Conservation (phyloP, 2,329 filamentous ascomycete species). For the Polychaeton citri region DNA sequence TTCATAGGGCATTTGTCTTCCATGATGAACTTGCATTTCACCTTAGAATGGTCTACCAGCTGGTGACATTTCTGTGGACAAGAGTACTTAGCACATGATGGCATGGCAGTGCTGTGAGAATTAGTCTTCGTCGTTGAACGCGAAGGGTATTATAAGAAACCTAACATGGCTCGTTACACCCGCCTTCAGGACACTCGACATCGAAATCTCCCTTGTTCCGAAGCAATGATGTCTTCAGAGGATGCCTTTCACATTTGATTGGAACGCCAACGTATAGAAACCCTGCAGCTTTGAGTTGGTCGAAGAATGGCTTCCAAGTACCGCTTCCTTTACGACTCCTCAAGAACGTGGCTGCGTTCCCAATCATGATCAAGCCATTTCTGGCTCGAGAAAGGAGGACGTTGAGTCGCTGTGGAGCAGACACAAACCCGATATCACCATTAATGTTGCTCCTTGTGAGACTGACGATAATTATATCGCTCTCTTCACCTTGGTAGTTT, state of each 20-base stretch:
- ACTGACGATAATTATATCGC: slow-evolving; percentile 55
- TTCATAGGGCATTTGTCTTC: slow-evolving; percentile 36
- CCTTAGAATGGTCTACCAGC: slow-evolving; percentile 43
- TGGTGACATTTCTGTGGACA: slow-evolving; percentile 53
- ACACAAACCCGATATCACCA: slow-evolving; percentile 50
- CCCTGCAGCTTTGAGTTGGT: slow-evolving; percentile 9
- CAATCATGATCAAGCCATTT: slow-evolving; percentile 60
- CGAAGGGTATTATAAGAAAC: slow-evolving; percentile 24
- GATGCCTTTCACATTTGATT: slow-evolving; percentile 48
- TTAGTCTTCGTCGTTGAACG: slow-evolving; percentile 9
- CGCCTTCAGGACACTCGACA: slow-evolving; percentile 52
- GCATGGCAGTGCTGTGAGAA: slow-evolving; percentile 28
- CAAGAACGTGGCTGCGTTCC: slow-evolving; percentile 35
- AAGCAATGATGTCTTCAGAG: slow-evolving; percentile 35
- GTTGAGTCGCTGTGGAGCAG: slow-evolving; percentile 54
- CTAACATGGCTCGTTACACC: slow-evolving; percentile 49
- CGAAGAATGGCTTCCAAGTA: slow-evolving; percentile 10
- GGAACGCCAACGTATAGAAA: slow-evolving; percentile 43
- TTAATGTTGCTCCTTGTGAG: slow-evolving; percentile 55
- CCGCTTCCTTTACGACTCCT: slow-evolving; percentile 6
- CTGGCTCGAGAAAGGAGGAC: slow-evolving; percentile 53
- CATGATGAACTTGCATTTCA: slow-evolving; percentile 32
- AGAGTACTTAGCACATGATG: slow-evolving; percentile 46
- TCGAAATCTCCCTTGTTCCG: slow-evolving; percentile 45
- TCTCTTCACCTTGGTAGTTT: slow-evolving; percentile 68